A percentile compares a stretch with the other conserved stretches of the same genome.
Evolutionary conservation across 2,329 filamentous ascomycete species (phyloP).

Genomic region (Arthroderma uncinatum): DNA sequence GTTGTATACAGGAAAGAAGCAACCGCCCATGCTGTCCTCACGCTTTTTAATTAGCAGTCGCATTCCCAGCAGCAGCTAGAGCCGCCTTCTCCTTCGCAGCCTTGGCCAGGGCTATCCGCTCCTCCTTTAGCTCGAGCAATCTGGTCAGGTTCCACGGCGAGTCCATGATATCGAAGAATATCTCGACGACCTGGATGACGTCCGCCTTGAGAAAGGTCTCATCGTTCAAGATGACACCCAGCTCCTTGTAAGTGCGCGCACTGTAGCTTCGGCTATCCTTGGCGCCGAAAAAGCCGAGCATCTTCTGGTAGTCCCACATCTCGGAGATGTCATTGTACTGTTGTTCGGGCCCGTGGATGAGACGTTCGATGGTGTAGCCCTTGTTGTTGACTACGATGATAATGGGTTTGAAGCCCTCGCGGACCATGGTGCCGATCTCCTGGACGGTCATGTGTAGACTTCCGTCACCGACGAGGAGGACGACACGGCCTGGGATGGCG

Average conservation of each 20-base stretch:
- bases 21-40: background rate
- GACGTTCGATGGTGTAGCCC: constrained; percentile 22
- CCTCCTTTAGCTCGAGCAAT: constrained; percentile 13
- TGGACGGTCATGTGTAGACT: constrained; percentile 22
- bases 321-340: constrained; percentile 21
- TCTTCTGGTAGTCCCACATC: constrained; percentile 20
- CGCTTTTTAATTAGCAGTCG: background rate
- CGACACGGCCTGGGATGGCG: constrained; percentile 15
- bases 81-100: constrained; percentile 2
- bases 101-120: constrained; percentile 8
- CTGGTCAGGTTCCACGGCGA: constrained; percentile 13
- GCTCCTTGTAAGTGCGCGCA: constrained; percentile 14
- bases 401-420: constrained; percentile 18
- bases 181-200: constrained; percentile 11
- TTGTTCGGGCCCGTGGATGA: constrained; percentile 20
- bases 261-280: constrained; percentile 11
- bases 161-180: constrained; percentile 15
- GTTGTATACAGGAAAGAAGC: background rate
- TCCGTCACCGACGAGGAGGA: constrained; percentile 21
- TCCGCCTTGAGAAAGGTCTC: constrained; percentile 11
- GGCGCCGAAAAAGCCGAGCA: constrained; percentile 19
- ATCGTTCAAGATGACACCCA: constrained; percentile 12
- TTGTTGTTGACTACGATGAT: constrained; percentile 21
- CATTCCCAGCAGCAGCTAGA: background rate
- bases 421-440: constrained; percentile 20